A percentile compares a stretch with the other conserved stretches of the same genome.
Conservation (phyloP, 768 basidiomycete species). For the Pleurotus citrinopileatus region DNA sequence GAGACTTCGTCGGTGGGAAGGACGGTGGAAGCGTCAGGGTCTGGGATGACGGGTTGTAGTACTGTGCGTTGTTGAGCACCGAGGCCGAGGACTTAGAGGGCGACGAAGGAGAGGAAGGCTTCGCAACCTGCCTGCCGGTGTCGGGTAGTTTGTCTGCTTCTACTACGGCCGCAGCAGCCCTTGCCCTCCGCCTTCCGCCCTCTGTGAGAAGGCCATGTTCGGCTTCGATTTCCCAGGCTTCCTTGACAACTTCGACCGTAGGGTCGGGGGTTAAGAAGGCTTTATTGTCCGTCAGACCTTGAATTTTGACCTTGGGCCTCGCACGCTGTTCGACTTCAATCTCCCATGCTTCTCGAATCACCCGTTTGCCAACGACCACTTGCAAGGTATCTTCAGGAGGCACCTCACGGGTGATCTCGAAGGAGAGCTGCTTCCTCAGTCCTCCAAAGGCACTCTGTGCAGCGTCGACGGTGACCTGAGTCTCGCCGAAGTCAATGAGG, state of each 20-base stretch:
- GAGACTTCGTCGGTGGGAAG: slow-evolving; percentile 45
- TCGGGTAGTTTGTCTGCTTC: slow-evolving; percentile 10
- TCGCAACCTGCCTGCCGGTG: slow-evolving; percentile 9
- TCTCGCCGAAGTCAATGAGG: slow-evolving; percentile 66
- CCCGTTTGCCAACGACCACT: slow-evolving; percentile 66
- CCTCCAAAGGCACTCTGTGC: slow-evolving; percentile 42
- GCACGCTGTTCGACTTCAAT: slow-evolving; percentile 62
- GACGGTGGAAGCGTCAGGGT: slow-evolving; percentile 68
- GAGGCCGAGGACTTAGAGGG: slow-evolving; percentile 18
- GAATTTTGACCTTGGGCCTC: slow-evolving; percentile 32
- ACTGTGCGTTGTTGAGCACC: slow-evolving; percentile 46
- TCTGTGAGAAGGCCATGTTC: slow-evolving; percentile 75
- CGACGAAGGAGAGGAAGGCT: slow-evolving; percentile 18
- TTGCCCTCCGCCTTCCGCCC: slow-evolving; percentile 64
- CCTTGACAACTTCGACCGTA: slow-evolving; percentile 44
- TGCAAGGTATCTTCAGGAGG: slow-evolving; percentile 49
- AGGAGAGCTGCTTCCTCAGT: slow-evolving; percentile 50
- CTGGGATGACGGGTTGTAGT: slow-evolving; percentile 51
- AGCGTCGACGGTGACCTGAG: slow-evolving; percentile 47
- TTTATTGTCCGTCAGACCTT: slow-evolving; percentile 2
- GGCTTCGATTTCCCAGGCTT: slow-evolving; percentile 79
- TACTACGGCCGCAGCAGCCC: slow-evolving; percentile 47
- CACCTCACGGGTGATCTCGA: slow-evolving; percentile 52
- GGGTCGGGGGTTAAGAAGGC: slow-evolving; percentile 5
- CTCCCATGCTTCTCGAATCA: slow-evolving; percentile 79